Evolutionary conservation across 108 stramenopile species (phyloP).

Genomic region (Poteriospumella lacustris): DNA sequence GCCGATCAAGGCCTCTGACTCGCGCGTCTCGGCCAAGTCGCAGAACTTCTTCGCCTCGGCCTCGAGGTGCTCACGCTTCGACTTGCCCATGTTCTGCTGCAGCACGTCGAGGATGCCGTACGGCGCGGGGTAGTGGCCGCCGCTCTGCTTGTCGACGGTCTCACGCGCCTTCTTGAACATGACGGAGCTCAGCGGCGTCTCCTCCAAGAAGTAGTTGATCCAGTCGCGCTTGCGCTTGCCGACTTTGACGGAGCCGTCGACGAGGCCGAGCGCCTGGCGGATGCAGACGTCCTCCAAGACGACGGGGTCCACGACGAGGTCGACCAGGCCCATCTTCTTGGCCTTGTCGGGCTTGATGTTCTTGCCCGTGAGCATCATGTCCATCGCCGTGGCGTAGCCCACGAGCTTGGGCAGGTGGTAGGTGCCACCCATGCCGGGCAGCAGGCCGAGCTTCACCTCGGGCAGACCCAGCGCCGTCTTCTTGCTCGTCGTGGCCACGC

Average conservation of each 20-base stretch:
- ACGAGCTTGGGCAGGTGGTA: conserved; percentile 85
- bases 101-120: conserved; percentile 75
- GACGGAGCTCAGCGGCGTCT: conserved; percentile 71
- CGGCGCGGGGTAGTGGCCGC: conserved; percentile 91
- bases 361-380: conserved; percentile 94
- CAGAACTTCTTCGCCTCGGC: conserved; percentile 90
- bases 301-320: conserved; percentile 82
- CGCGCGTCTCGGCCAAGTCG: conserved; percentile 86
- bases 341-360: conserved; percentile 89
- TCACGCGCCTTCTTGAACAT: conserved; percentile 87
- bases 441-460: conserved; percentile 92
- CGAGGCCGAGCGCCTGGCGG: conserved; percentile 69
- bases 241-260: conserved; percentile 71
- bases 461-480: conserved; percentile 92
- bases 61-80: conserved; percentile 62
- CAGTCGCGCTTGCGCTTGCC: conserved; percentile 71
- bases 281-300: conserved; percentile 79
- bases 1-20: conserved; percentile 85
- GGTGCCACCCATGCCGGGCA: conserved; percentile 97
- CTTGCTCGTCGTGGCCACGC: conserved; percentile 77
- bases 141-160: conserved; percentile 83
- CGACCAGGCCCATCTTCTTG: conserved; percentile 94
- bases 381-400: conserved; percentile 72
- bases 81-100: conserved; percentile 5
- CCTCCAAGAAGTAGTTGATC: conserved; percentile 77